Percentiles rank a stretch among this genome's conserved stretches.
Conservation (phyloP, 164 flowering plant species). For the Chimonanthus praecox region DNA sequence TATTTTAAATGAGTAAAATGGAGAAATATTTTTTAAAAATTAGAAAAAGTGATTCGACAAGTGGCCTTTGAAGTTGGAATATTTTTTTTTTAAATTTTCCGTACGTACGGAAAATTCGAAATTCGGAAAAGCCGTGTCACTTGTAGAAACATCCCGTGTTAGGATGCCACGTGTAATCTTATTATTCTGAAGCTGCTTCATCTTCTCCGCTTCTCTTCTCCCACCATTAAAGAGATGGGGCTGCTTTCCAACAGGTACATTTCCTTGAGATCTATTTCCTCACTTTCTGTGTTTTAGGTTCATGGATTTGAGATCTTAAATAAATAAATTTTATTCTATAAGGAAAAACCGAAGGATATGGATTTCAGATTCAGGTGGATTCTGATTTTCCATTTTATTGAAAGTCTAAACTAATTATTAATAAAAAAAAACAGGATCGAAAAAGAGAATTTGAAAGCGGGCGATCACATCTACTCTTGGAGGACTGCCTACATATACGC, state of each 20-base stretch:
- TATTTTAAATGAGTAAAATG: too few species aligned
- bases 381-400: background rate
- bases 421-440: slow-evolving; percentile 31
- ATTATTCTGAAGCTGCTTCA: background rate
- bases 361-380: background rate
- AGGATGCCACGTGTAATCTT: too few species aligned
- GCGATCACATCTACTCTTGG: slow-evolving; percentile 94
- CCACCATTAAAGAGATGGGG: slow-evolving; percentile 3
- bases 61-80: too few species aligned
- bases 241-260: slow-evolving; percentile 9
- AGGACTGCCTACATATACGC: slow-evolving; percentile 72
- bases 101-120: too few species aligned
- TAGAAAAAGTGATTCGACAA: too few species aligned
- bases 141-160: too few species aligned
- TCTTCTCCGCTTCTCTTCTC: background rate
- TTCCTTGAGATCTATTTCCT: background rate
- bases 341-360: background rate
- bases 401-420: background rate
- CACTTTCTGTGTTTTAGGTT: background rate
- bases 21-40: too few species aligned
- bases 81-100: too few species aligned
- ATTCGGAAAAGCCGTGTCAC: too few species aligned
- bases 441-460: slow-evolving; percentile 52
- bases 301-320: background rate
- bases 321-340: background rate